Evolutionary conservation across 768 basidiomycete genomes (phyloP).

Genomic region (Tephrocybe sp.): DNA sequence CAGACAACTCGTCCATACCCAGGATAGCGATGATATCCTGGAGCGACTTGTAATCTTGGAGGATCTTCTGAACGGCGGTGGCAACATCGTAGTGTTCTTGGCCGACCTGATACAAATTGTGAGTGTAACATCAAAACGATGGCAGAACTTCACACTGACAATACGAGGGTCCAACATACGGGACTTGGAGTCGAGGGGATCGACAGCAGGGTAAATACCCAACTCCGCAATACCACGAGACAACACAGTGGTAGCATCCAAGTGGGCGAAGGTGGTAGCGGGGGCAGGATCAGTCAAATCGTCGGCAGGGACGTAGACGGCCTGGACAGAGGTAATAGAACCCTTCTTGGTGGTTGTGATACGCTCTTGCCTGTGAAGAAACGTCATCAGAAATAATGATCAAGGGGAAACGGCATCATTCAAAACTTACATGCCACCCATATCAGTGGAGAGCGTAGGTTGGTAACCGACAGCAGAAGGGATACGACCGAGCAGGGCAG

Average conservation of each 20-base stretch:
- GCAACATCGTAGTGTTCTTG: constrained; percentile 95
- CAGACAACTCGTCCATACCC: constrained; percentile 99
- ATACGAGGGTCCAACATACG: constrained; percentile 99
- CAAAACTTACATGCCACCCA: constrained; percentile 92
- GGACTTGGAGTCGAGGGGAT: constrained; percentile 98
- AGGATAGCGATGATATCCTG: constrained; percentile 99
- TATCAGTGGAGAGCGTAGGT: constrained; percentile 98
- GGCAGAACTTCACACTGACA: constrained; percentile 43
- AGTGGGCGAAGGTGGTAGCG: constrained; percentile 99
- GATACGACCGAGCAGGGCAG: constrained; percentile 99
- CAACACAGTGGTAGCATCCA: constrained; percentile 99
- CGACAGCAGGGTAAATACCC: constrained; percentile 99
- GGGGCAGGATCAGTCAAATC: constrained; percentile 99
- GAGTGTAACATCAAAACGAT: too few species aligned
- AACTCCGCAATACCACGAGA: constrained; percentile 99
- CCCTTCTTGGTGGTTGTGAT: constrained; percentile 99
- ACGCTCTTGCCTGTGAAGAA: constrained; percentile 83
- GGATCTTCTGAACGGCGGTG: constrained; percentile 95
- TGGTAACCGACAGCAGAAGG: constrained; percentile 99
- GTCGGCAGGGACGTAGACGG: constrained; percentile 99
- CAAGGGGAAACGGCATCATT: background rate
- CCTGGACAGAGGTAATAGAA: constrained; percentile 99
- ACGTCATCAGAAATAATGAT: constrained; percentile 8
- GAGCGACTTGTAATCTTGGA: constrained; percentile 94
- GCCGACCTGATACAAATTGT: constrained; percentile 57